Percentiles rank a stretch among this genome's conserved stretches.
These are phyloP conservation scores for Phytophthora hybrid DNA, from an alignment of 352 stramenopile species.

Conservation along the genomic window DNA sequence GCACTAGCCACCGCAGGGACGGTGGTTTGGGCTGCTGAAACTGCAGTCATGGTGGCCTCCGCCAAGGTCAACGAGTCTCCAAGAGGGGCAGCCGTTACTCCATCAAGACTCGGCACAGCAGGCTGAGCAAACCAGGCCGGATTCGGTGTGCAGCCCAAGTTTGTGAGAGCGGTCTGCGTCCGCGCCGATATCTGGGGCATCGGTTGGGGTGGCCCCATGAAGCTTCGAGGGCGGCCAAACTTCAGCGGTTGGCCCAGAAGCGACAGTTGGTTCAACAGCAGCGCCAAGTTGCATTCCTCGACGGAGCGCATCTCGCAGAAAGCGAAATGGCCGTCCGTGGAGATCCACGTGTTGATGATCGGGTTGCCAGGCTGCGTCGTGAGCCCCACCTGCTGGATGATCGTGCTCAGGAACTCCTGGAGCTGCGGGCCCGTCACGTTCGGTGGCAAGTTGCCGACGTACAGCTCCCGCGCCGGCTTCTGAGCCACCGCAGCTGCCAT, in stretches of 20 bases:
- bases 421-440: conserved; percentile 86
- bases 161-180: conserved; percentile 81
- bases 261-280: conserved; percentile 85
- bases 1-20: not conserved
- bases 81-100: not conserved
- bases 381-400: conserved; percentile 89
- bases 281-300: conserved; percentile 87
- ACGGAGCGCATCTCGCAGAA: conserved; percentile 91
- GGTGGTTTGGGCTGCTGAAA: conserved; percentile 8
- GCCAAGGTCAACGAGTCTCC: conserved; percentile 20
- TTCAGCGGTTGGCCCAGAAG: conserved; percentile 86
- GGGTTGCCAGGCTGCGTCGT: conserved; percentile 80
- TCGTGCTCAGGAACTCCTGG: conserved; percentile 88
- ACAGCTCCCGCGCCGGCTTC: conserved; percentile 86
- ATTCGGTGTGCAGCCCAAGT: conserved; percentile 85
- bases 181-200: conserved; percentile 72
- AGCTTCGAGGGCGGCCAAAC: conserved; percentile 86
- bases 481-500: conserved; percentile 76
- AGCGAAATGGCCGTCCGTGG: conserved; percentile 85
- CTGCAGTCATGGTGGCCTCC: conserved; percentile 16
- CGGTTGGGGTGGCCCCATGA: conserved; percentile 83
- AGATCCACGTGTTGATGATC: conserved; percentile 90
- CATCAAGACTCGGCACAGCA: conserved; percentile 27
- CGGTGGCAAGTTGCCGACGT: conserved; percentile 87
- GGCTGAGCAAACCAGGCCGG: conserved; percentile 76